These are phyloP conservation scores for Apophysomyces trapeziformis DNA, from an alignment of 371 early-diverging fungal genomes.

Conservation along the genomic window DNA sequence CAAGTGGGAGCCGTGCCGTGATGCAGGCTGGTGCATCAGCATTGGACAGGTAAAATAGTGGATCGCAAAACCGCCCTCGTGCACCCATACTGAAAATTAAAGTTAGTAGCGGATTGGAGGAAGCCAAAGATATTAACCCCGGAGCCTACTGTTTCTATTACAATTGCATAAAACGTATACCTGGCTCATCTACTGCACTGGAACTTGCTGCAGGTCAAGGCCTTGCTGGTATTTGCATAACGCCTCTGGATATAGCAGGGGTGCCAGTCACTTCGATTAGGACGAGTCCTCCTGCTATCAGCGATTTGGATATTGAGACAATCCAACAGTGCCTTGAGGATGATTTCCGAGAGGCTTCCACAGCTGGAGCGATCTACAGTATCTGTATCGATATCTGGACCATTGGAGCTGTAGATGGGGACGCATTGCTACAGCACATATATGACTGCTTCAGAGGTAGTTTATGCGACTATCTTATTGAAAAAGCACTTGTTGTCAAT, in stretches of 20 bases:
- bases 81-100: not conserved
- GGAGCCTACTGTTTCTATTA: slow-evolving; percentile 48
- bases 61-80: too few relatives aligned
- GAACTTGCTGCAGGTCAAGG: slow-evolving; percentile 68
- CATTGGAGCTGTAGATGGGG: slow-evolving; percentile 62
- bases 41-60: not conserved
- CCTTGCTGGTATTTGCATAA: slow-evolving; percentile 70
- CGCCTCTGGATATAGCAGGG: slow-evolving; percentile 54
- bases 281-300: slow-evolving; percentile 13
- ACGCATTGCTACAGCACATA: slow-evolving; percentile 58
- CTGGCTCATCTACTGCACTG: slow-evolving; percentile 37
- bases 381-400: slow-evolving; percentile 75
- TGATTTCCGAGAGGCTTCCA: slow-evolving; percentile 35
- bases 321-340: slow-evolving; percentile 39
- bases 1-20: slow-evolving; percentile 10
- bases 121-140: slow-evolving; percentile 17
- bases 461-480: slow-evolving; percentile 76
- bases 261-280: slow-evolving; percentile 34
- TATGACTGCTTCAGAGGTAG: slow-evolving; percentile 64
- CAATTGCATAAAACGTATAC: slow-evolving; percentile 49
- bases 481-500: slow-evolving; percentile 60
- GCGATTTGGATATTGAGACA: slow-evolving; percentile 35
- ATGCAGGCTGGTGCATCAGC: not conserved
- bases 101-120: slow-evolving; percentile 12
- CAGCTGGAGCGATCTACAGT: slow-evolving; percentile 35